Evolutionary conservation across 768 basidiomycete species (phyloP).

Genomic region (Boletus rubescentipes): DNA sequence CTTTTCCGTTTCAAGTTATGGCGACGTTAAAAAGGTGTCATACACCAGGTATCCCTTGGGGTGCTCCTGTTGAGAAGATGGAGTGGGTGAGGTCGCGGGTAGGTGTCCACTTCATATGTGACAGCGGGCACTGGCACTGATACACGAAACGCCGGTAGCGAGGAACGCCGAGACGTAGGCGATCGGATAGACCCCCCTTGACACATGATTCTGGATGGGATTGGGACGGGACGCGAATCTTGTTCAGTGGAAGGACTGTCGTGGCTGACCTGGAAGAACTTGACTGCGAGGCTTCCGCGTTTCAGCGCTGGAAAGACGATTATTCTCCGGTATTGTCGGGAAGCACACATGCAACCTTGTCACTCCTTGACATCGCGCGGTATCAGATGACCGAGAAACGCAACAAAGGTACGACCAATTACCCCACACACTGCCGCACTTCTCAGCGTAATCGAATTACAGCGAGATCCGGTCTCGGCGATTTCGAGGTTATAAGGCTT

Average conservation of each 20-base stretch:
- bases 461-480: constrained; percentile 15
- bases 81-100: constrained; percentile 17
- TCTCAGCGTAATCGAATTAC: not conserved
- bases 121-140: constrained; percentile 4
- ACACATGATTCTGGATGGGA: constrained; percentile 22
- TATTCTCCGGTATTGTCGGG: not conserved
- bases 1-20: constrained; percentile 1
- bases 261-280: not conserved
- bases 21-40: constrained; percentile 20
- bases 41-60: constrained; percentile 4
- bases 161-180: constrained; percentile 15
- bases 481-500: constrained; percentile 25
- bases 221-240: constrained; percentile 22
- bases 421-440: not conserved
- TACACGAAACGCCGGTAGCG: not conserved
- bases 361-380: constrained; percentile 10
- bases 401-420: constrained; percentile 12
- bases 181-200: constrained; percentile 12
- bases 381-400: not conserved
- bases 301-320: not conserved
- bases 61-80: not conserved
- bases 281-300: not conserved
- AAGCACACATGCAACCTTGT: not conserved
- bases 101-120: not conserved
- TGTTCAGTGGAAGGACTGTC: not conserved